Conservation (phyloP, 139 green algal species). For the Trebouxia sp. region DNA sequence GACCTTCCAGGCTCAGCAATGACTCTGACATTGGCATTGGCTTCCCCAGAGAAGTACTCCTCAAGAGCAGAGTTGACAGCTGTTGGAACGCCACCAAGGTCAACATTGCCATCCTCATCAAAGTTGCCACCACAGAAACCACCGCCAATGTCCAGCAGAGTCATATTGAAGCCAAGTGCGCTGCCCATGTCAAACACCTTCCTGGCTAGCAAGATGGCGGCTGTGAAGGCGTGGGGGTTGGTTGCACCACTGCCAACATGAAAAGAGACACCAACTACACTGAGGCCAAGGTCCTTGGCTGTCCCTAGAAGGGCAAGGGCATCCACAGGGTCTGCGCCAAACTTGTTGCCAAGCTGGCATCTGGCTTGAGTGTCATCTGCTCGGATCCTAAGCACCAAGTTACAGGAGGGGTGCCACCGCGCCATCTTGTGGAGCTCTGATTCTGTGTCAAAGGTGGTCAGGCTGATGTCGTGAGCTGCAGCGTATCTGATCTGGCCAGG, state of each 20-base stretch:
- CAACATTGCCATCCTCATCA: constrained; percentile 62
- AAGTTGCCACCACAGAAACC: constrained; percentile 86
- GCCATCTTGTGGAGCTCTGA: constrained; percentile 94
- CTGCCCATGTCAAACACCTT: constrained; percentile 77
- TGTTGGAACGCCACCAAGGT: constrained; percentile 73
- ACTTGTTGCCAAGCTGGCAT: constrained; percentile 80
- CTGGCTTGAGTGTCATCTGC: constrained; percentile 72
- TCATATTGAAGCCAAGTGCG: constrained; percentile 80
- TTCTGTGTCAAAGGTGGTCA: constrained; percentile 93
- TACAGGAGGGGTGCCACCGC: constrained; percentile 63
- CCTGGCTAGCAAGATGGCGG: constrained; percentile 68
- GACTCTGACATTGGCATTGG: constrained; percentile 52
- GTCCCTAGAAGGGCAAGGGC: constrained; percentile 12
- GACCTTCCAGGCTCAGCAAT: constrained; percentile 91
- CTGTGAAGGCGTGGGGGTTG: constrained; percentile 77
- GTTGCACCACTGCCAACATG: constrained; percentile 91
- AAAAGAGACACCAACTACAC: constrained; percentile 92
- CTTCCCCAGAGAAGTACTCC: constrained; percentile 67
- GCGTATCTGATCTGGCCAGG: constrained; percentile 73
- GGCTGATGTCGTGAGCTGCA: constrained; percentile 53
- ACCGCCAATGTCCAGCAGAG: constrained; percentile 94
- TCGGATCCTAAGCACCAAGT: constrained; percentile 75
- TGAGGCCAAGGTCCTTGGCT: constrained; percentile 47
- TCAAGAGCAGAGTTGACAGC: constrained; percentile 88
- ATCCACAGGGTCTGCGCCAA: constrained; percentile 78